Evolutionary conservation across 805 yeast species (phyloP).

Genomic region (Candida vaughaniae): DNA sequence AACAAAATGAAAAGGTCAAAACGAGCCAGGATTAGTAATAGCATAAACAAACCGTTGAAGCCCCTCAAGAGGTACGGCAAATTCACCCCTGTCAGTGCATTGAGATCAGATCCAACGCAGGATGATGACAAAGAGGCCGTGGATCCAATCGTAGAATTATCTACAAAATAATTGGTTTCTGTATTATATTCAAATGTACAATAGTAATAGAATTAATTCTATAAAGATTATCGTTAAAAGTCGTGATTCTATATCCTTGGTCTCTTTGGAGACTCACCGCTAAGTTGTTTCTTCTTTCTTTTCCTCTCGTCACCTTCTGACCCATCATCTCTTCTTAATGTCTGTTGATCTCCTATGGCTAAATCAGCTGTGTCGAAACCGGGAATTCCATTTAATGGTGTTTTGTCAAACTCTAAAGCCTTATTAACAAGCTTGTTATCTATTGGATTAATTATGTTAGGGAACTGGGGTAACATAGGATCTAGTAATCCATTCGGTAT

Average conservation of each 20-base stretch:
- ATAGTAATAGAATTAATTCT: no score
- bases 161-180: no score
- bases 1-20: slow-evolving; percentile 26
- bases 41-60: slow-evolving; percentile 18
- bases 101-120: slow-evolving; percentile 8
- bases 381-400: slow-evolving; percentile 68
- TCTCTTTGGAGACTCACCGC: slow-evolving; percentile 33
- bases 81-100: slow-evolving; percentile 23
- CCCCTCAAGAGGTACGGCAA: slow-evolving; percentile 23
- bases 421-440: slow-evolving; percentile 48
- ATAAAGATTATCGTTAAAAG: no score
- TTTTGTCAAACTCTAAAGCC: slow-evolving; percentile 60
- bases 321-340: slow-evolving; percentile 41
- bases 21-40: slow-evolving; percentile 10
- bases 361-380: slow-evolving; percentile 71
- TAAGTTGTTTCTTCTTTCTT: slow-evolving; percentile 38
- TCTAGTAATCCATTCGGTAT: slow-evolving; percentile 36
- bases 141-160: no score
- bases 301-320: slow-evolving; percentile 39
- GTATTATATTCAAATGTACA: no score
- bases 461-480: slow-evolving; percentile 35
- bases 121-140: background rate
- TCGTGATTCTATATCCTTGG: slow-evolving; percentile 33
- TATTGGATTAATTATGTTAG: slow-evolving; percentile 48
- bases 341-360: slow-evolving; percentile 55